Evolutionary conservation across 2,329 filamentous ascomycete genomes (phyloP).

Genomic region (Aspergillus transmontanensis): DNA sequence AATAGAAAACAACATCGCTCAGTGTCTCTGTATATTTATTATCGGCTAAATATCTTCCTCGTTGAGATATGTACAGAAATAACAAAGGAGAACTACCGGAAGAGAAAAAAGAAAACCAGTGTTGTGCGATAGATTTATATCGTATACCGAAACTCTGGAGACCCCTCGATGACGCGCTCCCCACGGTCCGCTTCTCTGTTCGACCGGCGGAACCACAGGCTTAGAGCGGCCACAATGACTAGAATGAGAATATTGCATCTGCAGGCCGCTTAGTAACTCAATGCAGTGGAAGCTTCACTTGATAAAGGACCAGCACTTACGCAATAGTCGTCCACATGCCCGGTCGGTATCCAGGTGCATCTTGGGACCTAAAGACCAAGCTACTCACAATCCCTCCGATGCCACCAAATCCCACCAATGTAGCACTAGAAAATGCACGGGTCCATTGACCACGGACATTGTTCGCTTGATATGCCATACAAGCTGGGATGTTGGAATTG

Average conservation of each 20-base stretch:
- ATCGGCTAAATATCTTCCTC: not conserved
- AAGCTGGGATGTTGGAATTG: conserved; percentile 66
- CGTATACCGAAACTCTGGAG: conserved; percentile 43
- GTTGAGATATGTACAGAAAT: not conserved
- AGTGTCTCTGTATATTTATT: not conserved
- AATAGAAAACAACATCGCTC: not conserved
- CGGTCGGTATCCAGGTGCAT: conserved; percentile 36
- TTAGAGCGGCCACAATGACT: conserved; percentile 30
- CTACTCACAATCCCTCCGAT: conserved; percentile 76
- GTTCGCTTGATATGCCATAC: conserved; percentile 82
- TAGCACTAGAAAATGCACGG: conserved; percentile 75
- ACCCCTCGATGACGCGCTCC: conserved; percentile 37
- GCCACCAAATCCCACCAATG: conserved; percentile 73
- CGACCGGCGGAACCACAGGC: conserved; percentile 32
- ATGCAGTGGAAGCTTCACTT: not conserved
- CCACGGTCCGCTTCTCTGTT: conserved; percentile 39
- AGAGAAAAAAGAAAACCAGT: not conserved
- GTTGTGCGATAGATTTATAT: not conserved
- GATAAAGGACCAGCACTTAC: conserved; percentile 21
- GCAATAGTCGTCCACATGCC: conserved; percentile 35
- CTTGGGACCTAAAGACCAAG: conserved; percentile 64
- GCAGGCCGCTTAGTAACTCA: conserved; percentile 5
- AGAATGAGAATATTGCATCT: conserved; percentile 40
- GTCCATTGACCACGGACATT: conserved; percentile 90
- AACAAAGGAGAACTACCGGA: not conserved